Base-by-base conservation (phyloP, 345 rosid genomes). In the Eucalyptus polyanthemos region DNA sequence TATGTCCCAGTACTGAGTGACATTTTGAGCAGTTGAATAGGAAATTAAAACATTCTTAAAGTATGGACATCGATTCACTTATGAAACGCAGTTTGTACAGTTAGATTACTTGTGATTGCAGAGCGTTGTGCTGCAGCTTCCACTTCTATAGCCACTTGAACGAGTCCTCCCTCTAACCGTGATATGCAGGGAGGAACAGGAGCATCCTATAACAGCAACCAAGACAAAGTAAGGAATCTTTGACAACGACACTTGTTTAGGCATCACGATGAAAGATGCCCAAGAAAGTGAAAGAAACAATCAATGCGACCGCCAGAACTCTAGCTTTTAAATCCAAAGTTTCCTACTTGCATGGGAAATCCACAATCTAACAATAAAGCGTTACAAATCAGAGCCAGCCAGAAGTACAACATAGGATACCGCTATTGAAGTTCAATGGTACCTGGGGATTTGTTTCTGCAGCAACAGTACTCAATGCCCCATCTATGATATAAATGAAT, bases 131-230 rank as follows among this genome's bases (percentile, higher is more conserved):
- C 97, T 89, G 97, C 98, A 91, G 96, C 99, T 94, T 97, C 99
- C 89, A 97, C 99, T 93, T 97, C 98, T 88, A 97, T 97, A 87
- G 98, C 99, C 88, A 97, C 97, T 91, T 97, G 99, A 91, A 97
- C 99, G 91, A 96, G 99, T 44, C 99, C 98, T 88, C 98, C 98
- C 87, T 95, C 94, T 87, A 97, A 92, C 91, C 96, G 99, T 56
- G 98, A 97, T 92, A 97, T 97, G 95, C 99, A 97, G 86, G 99
- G 99, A 65, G 99, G 98, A 17, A 97, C 97, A 40, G 99, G 98
- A 91, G 99, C 98, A 95, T 97, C 99, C 98, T 96, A 89, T 88
- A 50, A 29, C 86, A 54, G 50, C 88, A 42, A 54, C 62, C 62
- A 81, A 40, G 85, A 76, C 47, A 76, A 76, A 76, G 14, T 21